Conservation (phyloP, 495 filamentous ascomycete genomes). For the Tuber melanosporum region DNA sequence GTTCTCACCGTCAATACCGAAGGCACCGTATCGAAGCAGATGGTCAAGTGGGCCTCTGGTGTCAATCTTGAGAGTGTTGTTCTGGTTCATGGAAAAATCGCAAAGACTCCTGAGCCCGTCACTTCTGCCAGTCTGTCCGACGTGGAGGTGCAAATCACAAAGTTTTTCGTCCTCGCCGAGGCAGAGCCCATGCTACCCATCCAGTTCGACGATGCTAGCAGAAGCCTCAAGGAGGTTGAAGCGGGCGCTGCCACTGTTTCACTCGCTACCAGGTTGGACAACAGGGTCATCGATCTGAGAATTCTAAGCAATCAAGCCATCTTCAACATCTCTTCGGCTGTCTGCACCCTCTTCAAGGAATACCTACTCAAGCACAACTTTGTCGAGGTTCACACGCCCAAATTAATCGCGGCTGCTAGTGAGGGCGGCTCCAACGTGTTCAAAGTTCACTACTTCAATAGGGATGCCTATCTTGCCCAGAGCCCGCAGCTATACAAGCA, state of each 20-base stretch:
- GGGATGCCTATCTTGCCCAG: conserved; percentile 79
- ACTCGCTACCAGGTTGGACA: conserved; percentile 58
- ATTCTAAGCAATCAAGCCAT: conserved; percentile 85
- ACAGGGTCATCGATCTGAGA: conserved; percentile 84
- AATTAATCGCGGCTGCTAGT: conserved; percentile 80
- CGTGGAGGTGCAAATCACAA: conserved; percentile 71
- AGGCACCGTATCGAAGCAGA: conserved; percentile 59
- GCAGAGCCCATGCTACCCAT: conserved; percentile 48
- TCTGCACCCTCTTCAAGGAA: conserved; percentile 70
- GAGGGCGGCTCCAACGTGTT: conserved; percentile 95
- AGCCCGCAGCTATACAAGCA: conserved; percentile 96
- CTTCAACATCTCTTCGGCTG: conserved; percentile 67
- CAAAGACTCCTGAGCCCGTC: conserved; percentile 67
- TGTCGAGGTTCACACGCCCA: conserved; percentile 82
- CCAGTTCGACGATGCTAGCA: conserved; percentile 43
- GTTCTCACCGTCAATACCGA: conserved; percentile 52
- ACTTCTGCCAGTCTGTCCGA: conserved; percentile 69
- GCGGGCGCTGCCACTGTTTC: conserved; percentile 33
- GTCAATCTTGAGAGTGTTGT: conserved; percentile 76
- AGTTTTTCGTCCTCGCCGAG: conserved; percentile 60
- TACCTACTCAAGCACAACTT: conserved; percentile 72
- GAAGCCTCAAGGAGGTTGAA: conserved; percentile 29
- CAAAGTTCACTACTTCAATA: conserved; percentile 82
- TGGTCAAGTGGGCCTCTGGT: conserved; percentile 81
- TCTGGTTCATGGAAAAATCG: conserved; percentile 66